phyloP scores from a whole-genome alignment of 2,329 filamentous ascomycete species.

The Samsoniella hepiali region DNA sequence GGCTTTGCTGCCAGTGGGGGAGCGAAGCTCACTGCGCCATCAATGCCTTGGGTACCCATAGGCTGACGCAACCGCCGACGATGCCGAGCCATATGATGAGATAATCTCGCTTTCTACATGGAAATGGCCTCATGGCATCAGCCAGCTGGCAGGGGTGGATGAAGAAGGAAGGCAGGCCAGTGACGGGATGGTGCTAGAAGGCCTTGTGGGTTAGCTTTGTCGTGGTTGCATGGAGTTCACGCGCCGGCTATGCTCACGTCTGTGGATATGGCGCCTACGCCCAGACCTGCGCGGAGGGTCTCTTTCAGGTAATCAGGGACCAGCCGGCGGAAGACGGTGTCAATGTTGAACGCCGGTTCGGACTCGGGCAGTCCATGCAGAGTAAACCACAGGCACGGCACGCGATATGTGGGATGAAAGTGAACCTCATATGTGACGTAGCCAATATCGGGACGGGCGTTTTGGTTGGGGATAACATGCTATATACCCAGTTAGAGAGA shows the following conservation, averaged over 20 bases:
- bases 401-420: conserved; percentile 69
- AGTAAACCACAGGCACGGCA: conserved; percentile 74
- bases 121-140: conserved; percentile 69
- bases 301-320: conserved; percentile 65
- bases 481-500: conserved; percentile 30
- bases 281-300: conserved; percentile 53
- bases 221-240: conserved; percentile 9
- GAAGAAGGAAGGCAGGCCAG: conserved; percentile 77
- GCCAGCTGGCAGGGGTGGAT: conserved; percentile 89
- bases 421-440: conserved; percentile 70
- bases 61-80: conserved; percentile 73
- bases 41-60: conserved; percentile 73
- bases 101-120: conserved; percentile 65
- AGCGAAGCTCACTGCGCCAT: conserved; percentile 35
- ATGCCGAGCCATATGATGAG: conserved; percentile 87
- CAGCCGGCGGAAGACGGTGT: conserved; percentile 67
- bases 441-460: conserved; percentile 34
- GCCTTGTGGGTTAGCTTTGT: not conserved
- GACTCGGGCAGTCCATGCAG: conserved; percentile 55
- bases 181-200: conserved; percentile 75
- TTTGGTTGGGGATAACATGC: conserved; percentile 39
- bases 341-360: conserved; percentile 58
- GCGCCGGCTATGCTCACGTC: conserved; percentile 56
- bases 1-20: not conserved
- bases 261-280: conserved; percentile 72